phyloP scores from a whole-genome alignment of 2,329 filamentous ascomycete genomes.

The Rhinocladiella mackenziei region DNA sequence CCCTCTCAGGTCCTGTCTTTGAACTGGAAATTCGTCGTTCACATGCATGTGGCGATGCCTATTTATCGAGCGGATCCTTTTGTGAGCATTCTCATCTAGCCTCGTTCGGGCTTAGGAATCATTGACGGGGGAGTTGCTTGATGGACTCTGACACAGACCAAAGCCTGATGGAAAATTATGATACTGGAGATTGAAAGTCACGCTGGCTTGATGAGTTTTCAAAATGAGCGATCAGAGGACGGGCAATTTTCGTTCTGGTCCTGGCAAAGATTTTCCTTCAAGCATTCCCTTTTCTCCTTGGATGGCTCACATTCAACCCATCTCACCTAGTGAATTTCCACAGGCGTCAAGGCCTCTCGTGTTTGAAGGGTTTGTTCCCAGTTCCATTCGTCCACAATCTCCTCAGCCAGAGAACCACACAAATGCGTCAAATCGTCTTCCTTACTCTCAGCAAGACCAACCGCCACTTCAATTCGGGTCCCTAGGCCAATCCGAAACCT shows the following conservation, averaged over 20 bases:
- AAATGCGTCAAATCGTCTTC: neutral
- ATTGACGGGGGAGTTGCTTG: too few species aligned
- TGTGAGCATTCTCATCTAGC: too few species aligned
- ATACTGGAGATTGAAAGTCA: too few species aligned
- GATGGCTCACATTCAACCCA: constrained; percentile 9
- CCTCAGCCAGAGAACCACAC: neutral
- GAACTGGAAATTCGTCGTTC: too few species aligned
- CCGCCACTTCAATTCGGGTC: neutral
- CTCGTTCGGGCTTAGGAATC: too few species aligned
- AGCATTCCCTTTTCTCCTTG: constrained; percentile 3
- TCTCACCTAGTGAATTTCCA: constrained; percentile 9
- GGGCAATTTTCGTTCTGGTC: neutral
- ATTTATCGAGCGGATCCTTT: too few species aligned
- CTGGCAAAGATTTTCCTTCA: constrained; percentile 1
- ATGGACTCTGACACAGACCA: neutral
- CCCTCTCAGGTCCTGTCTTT: neutral
- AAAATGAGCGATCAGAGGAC: constrained; percentile 1
- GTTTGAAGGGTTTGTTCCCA: constrained; percentile 7
- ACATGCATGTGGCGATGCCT: too few species aligned
- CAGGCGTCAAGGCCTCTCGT: constrained; percentile 6
- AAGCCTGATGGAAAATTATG: neutral
- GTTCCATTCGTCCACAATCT: neutral
- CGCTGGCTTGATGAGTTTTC: neutral
- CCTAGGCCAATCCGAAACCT: neutral
- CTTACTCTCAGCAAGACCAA: neutral